Conservation (phyloP, 208 protist species). For the Leishmania mexicana region DNA sequence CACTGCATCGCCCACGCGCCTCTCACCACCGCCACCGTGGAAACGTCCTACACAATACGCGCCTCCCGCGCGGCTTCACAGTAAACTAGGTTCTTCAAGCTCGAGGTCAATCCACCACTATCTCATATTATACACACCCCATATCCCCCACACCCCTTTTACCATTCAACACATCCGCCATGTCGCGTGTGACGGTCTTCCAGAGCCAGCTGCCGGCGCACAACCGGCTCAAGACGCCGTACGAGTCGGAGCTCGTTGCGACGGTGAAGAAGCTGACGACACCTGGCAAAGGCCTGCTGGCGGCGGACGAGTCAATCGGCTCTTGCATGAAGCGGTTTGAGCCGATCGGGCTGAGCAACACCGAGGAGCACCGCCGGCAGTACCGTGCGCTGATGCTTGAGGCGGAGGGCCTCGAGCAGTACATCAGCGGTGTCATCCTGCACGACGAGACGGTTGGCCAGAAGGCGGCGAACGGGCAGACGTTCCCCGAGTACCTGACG, state of each 20-base stretch:
- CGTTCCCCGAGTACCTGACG: conserved; percentile 89
- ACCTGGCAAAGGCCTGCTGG: conserved; percentile 96
- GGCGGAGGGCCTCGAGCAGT: conserved; percentile 85
- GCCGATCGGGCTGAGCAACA: conserved; percentile 95
- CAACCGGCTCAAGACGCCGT: conserved; percentile 82
- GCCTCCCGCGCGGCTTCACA: not conserved
- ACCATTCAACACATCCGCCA: conserved; percentile 11
- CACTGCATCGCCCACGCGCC: not conserved
- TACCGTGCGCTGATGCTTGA: conserved; percentile 93
- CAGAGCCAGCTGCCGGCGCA: conserved; percentile 83
- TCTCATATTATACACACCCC: not conserved
- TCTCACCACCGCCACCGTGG: not conserved
- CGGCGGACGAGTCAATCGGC: conserved; percentile 95
- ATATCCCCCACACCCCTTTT: not conserved
- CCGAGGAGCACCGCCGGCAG: conserved; percentile 91
- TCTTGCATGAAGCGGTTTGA: conserved; percentile 95
- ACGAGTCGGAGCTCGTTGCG: conserved; percentile 72
- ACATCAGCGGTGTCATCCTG: conserved; percentile 97
- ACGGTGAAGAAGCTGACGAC: conserved; percentile 73
- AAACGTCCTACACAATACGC: not conserved
- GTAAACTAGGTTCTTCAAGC: not conserved
- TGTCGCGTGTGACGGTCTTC: conserved; percentile 81
- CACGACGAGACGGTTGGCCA: conserved; percentile 98
- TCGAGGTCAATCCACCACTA: too few relatives aligned
- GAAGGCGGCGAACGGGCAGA: conserved; percentile 84